Evolutionary conservation across 345 rosid genomes (phyloP).

Genomic region (Physaria fendleri): DNA sequence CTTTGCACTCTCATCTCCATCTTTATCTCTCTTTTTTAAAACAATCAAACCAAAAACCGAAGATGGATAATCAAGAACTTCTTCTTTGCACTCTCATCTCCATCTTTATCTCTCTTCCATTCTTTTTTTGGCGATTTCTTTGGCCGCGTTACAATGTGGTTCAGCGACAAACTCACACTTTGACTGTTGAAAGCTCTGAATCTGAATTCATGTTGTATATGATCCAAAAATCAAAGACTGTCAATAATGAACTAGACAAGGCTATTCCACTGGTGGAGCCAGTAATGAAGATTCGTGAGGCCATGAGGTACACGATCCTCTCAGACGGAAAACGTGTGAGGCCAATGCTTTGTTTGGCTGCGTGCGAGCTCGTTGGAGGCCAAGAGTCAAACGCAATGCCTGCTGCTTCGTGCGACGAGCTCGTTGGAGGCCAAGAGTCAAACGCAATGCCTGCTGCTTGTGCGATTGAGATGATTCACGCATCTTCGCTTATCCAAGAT

Average conservation of each 20-base stretch:
- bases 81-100: neutral
- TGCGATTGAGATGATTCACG: constrained; percentile 70
- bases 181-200: neutral
- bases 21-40: neutral
- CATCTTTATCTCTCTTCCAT: neutral
- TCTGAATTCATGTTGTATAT: constrained; percentile 60
- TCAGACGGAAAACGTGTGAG: constrained; percentile 73
- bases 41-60: neutral
- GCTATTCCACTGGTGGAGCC: constrained; percentile 54
- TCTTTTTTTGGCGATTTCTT: neutral
- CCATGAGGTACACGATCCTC: constrained; percentile 80
- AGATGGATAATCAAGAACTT: neutral
- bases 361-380: constrained; percentile 71
- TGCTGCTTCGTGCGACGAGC: too few relatives aligned
- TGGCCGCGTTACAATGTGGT: neutral
- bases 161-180: too few relatives aligned
- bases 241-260: constrained; percentile 56
- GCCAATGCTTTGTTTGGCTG: constrained; percentile 68
- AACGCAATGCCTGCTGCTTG: constrained; percentile 78
- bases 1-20: neutral
- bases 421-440: too few relatives aligned
- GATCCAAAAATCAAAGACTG: constrained; percentile 41
- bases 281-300: constrained; percentile 54
- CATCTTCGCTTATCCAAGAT: constrained; percentile 69
- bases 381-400: too few relatives aligned